These are phyloP conservation scores for Citeromyces siamensis DNA, from an alignment of 1,139 yeast species.

Conservation along the genomic window DNA sequence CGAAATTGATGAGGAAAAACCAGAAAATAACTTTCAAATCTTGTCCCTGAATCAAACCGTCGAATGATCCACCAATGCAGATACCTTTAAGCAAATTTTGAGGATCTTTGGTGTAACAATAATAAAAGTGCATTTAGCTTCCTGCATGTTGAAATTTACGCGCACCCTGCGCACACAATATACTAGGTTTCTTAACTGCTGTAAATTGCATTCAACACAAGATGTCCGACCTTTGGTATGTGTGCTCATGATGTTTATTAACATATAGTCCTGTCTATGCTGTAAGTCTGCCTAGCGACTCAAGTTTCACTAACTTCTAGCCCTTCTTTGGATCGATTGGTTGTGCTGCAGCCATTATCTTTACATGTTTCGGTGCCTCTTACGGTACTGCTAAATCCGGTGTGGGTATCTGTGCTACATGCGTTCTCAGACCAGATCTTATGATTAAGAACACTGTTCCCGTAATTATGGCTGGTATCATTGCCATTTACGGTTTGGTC, in stretches of 20 bases:
- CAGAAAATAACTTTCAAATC: too few relatives aligned
- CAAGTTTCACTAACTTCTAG: constrained; percentile 12
- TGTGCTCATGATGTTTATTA: constrained; percentile 13
- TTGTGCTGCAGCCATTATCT: constrained; percentile 97
- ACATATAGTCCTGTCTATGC: constrained; percentile 60
- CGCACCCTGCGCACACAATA: constrained; percentile 3
- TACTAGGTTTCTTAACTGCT: not conserved
- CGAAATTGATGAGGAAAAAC: too few relatives aligned
- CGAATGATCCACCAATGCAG: too few relatives aligned
- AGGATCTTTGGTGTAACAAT: too few relatives aligned
- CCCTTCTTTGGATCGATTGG: constrained; percentile 98
- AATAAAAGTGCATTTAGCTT: too few relatives aligned
- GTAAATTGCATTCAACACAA: constrained; percentile 2
- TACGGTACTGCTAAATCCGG: constrained; percentile 99
- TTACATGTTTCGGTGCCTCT: constrained; percentile 98
- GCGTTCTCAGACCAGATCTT: constrained; percentile 94
- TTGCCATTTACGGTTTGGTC: constrained; percentile 97
- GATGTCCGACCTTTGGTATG: constrained; percentile 39
- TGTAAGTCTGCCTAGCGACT: constrained; percentile 18
- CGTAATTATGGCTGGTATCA: constrained; percentile 99
- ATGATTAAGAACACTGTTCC: constrained; percentile 87
- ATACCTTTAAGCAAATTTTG: too few relatives aligned
- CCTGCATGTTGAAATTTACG: not conserved
- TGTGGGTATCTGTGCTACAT: constrained; percentile 98
- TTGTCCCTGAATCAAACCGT: too few relatives aligned